A percentile compares a stretch with the other conserved stretches of the same genome.
Evolutionary conservation across 345 rosid genomes (phyloP).

Genomic region (Gossypium sturtianum): DNA sequence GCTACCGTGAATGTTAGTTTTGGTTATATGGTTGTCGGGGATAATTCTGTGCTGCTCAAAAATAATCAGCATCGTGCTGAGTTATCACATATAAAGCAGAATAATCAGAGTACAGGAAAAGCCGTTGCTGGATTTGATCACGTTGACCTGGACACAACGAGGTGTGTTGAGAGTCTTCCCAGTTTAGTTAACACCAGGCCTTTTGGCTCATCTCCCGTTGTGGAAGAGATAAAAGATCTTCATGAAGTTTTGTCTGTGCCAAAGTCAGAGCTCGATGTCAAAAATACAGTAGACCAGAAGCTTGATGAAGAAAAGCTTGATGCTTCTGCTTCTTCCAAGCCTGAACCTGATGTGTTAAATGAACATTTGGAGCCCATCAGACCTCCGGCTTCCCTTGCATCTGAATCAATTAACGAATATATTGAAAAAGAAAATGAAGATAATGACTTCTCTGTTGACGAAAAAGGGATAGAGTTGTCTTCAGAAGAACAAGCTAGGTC

Average conservation of each 20-base stretch:
- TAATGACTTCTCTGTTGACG: constrained; percentile 34
- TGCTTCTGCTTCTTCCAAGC: constrained; percentile 31
- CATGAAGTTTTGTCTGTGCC: constrained; percentile 59
- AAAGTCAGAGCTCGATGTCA: constrained; percentile 37
- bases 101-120: constrained; percentile 29
- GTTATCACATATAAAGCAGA: constrained; percentile 36
- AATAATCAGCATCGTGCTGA: constrained; percentile 29
- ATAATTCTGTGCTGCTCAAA: constrained; percentile 32
- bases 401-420: constrained; percentile 25
- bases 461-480: constrained; percentile 33
- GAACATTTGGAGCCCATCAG: constrained; percentile 34
- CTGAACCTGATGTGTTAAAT: constrained; percentile 28
- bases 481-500: constrained; percentile 19
- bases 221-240: constrained; percentile 68
- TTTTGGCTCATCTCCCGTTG: constrained; percentile 24
- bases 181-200: constrained; percentile 26
- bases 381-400: constrained; percentile 15
- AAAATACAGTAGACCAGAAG: constrained; percentile 37
- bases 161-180: constrained; percentile 45
- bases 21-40: constrained; percentile 66
- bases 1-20: constrained; percentile 77
- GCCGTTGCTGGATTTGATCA: constrained; percentile 27
- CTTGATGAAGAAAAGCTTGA: constrained; percentile 50
- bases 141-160: constrained; percentile 28
- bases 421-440: constrained; percentile 36